Base-by-base conservation (phyloP, 129 eudicot genomes). In the Gnaphalium uliginosum region DNA sequence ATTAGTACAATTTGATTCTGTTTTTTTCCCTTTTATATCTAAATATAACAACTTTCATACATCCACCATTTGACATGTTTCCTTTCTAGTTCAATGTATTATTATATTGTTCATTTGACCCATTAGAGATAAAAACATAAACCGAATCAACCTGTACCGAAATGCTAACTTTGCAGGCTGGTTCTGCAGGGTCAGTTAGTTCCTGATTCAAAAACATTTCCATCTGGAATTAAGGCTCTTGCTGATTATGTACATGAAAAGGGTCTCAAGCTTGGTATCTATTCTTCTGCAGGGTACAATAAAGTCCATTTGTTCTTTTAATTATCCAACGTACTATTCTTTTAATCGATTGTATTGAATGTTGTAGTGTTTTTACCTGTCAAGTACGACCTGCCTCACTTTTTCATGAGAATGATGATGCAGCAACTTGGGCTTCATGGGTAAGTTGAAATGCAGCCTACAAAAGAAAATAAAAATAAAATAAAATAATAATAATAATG, bases 261-360 rank as follows among this genome's bases (percentile, higher is more conserved):
- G 91, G 92, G 89, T 69, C 92, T 95, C 76, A 95, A 91, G 88
- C 94, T 95, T 59, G 99, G 99, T 75, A 91, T 95, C 80, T 95
- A 95, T 83, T 91, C 97, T 71, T 91, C 88, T 81, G 99, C 97
- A 82, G 99, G 97, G 99, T 95, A 91, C 72, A 78, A 22, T 35
- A 30, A 73, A 37, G 62, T 71, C 72, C 50, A 24, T 64, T 53
- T 22, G 4, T 64, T 56, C 26, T 35, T 50, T 60, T 74, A 43
- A 21, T 68, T 68, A 10, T 41, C 53, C 11, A 67, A 19, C 33
- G 29, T 25, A 15, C 25, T 39, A 19, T 73, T 39, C 41, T 58
- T 41, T 21, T 58, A 27, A 69, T 21, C 6, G 63, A 66, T 15
- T 26, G 25, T 77, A 37, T 41, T 78, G 66, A 56, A 74, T 76